A percentile compares a stretch with the other conserved stretches of the same genome.
phyloP scores from a whole-genome alignment of 1,284 basidiomycete genomes.

The Hemileccinum hortonii region DNA sequence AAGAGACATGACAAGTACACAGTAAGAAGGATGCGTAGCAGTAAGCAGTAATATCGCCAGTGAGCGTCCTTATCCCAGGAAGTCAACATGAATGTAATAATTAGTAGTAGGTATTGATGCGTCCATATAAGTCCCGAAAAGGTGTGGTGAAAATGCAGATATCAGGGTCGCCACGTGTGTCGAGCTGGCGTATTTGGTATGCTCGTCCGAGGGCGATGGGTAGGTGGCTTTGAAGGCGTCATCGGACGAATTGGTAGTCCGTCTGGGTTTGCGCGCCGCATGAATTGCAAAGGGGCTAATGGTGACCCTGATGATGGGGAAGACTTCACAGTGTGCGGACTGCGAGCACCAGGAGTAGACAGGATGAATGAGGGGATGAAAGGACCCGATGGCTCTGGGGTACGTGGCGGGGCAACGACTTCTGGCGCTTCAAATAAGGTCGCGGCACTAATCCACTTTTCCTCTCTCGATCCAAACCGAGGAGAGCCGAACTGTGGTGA shows the following conservation, averaged over 20 bases:
- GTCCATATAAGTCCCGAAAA: slow-evolving; percentile 19
- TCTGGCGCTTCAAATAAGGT: slow-evolving; percentile 58
- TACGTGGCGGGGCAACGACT: slow-evolving; percentile 51
- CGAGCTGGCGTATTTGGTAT: slow-evolving; percentile 37
- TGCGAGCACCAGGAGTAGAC: slow-evolving; percentile 47
- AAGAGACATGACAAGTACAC: slow-evolving; percentile 27
- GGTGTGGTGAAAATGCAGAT: slow-evolving; percentile 12
- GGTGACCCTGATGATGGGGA: slow-evolving; percentile 52
- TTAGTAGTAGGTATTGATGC: slow-evolving; percentile 25
- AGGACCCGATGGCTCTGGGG: slow-evolving; percentile 62
- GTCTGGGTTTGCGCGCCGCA: slow-evolving; percentile 50
- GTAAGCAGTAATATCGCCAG: slow-evolving; percentile 22
- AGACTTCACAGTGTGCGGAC: slow-evolving; percentile 45
- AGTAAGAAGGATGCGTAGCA: slow-evolving; percentile 20
- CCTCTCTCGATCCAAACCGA: slow-evolving; percentile 49
- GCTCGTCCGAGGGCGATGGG: slow-evolving; percentile 31
- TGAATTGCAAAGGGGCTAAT: slow-evolving; percentile 55
- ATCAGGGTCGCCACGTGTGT: slow-evolving; percentile 37
- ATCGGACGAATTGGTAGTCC: slow-evolving; percentile 38
- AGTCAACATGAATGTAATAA: slow-evolving; percentile 33
- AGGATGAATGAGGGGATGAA: slow-evolving; percentile 49
- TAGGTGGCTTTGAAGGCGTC: slow-evolving; percentile 43
- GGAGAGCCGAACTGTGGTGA: slow-evolving; percentile 42
- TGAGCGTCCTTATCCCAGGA: slow-evolving; percentile 28
- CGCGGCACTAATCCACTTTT: slow-evolving; percentile 81